Conservation (phyloP, 306 rosid species). For the Rosa lucieae region DNA sequence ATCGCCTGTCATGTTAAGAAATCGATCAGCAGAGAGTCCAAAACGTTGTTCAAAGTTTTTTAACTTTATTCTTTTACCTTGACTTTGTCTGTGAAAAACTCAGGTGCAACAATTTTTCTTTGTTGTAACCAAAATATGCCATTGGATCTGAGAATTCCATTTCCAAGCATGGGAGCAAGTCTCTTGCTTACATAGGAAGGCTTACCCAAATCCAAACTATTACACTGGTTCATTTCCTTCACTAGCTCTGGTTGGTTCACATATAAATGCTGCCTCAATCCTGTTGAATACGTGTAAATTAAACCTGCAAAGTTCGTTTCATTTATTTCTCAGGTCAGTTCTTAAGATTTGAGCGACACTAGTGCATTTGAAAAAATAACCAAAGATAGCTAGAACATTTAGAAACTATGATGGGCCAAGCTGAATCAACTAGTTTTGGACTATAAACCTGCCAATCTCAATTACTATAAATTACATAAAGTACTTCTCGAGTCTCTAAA, state of each 20-base stretch:
- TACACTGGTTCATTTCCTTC: slow-evolving; percentile 61
- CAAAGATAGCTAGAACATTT: too few species aligned
- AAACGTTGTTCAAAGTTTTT: background rate
- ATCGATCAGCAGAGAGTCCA: background rate
- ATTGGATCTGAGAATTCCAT: slow-evolving; percentile 78
- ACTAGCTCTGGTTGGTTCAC: slow-evolving; percentile 80
- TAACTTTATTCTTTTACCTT: slow-evolving; percentile 38
- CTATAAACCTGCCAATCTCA: background rate
- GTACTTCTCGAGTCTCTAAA: too few species aligned
- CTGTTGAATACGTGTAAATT: slow-evolving; percentile 77
- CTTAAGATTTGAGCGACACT: background rate
- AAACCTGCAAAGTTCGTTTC: slow-evolving; percentile 46
- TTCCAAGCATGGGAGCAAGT: slow-evolving; percentile 83
- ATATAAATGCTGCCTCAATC: slow-evolving; percentile 73
- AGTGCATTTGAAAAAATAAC: background rate
- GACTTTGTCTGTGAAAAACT: slow-evolving; percentile 87
- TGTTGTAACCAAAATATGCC: slow-evolving; percentile 76
- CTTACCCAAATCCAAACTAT: slow-evolving; percentile 70
- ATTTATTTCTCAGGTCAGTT: background rate
- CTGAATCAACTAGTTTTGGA: background rate
- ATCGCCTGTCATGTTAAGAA: slow-evolving; percentile 55
- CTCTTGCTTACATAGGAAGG: slow-evolving; percentile 67
- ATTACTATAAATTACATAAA: too few species aligned
- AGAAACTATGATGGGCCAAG: too few species aligned
- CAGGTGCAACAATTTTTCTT: slow-evolving; percentile 85